phyloP scores from a whole-genome alignment of 2,329 filamentous ascomycete species.

The Colletotrichum australisinense region DNA sequence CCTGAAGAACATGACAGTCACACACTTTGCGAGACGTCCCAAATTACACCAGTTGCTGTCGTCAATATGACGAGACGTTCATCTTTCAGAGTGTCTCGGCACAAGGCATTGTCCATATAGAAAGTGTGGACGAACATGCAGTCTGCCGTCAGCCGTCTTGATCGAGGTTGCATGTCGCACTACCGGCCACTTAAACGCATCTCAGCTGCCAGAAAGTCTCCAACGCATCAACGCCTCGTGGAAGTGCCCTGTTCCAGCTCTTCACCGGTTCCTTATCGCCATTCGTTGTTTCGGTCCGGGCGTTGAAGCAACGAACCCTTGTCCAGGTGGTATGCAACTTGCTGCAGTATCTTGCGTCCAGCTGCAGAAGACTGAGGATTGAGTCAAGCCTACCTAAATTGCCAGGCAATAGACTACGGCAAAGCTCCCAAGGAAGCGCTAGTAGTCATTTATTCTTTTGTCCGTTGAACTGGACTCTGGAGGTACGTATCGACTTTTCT shows the following conservation, averaged over 20 bases:
- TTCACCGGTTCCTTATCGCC: neutral
- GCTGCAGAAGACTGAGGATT: neutral
- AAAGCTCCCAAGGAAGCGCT: no score
- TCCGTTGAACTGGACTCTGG: no score
- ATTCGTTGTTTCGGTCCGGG: conserved; percentile 24
- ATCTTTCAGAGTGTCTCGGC: conserved; percentile 6
- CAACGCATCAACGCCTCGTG: neutral
- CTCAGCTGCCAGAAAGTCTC: conserved; percentile 2
- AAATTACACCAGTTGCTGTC: neutral
- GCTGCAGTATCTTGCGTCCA: conserved; percentile 1
- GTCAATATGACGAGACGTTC: neutral
- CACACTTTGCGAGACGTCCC: neutral
- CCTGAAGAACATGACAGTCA: neutral
- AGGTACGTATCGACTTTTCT: no score
- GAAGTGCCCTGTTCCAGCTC: neutral
- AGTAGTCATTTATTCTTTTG: no score
- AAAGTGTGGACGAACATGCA: conserved; percentile 28
- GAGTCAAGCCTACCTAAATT: no score
- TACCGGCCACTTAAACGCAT: neutral
- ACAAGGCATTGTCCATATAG: neutral
- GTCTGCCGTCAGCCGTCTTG: conserved; percentile 9
- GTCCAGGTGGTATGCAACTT: conserved; percentile 6
- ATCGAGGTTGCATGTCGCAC: neutral
- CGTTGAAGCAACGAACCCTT: conserved; percentile 2
- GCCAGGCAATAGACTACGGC: no score